Evolutionary conservation across 495 filamentous ascomycete species (phyloP).

Genomic region (Penicillium pulvis): DNA sequence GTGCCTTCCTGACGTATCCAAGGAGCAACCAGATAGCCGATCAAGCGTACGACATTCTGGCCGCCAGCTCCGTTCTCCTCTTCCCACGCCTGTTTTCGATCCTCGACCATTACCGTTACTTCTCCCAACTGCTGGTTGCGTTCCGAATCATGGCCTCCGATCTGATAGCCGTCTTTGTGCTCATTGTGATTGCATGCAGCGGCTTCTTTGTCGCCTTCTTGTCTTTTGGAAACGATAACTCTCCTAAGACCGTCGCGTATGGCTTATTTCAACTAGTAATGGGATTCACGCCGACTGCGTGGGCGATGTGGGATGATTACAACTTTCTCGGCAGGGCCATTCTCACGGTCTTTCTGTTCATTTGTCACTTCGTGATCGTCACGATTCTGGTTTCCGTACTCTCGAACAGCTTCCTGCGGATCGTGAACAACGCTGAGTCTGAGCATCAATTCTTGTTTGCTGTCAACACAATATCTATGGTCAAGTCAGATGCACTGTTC

Average conservation of each 20-base stretch:
- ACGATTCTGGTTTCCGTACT: slow-evolving; percentile 91
- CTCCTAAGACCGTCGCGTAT: slow-evolving; percentile 70
- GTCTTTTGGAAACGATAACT: slow-evolving; percentile 68
- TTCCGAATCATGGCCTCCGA: slow-evolving; percentile 92
- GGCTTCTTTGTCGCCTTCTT: slow-evolving; percentile 95
- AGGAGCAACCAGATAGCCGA: slow-evolving; percentile 64
- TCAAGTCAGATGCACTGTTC: slow-evolving; percentile 92
- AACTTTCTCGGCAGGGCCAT: slow-evolving; percentile 74
- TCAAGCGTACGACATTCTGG: slow-evolving; percentile 88
- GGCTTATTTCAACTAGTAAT: slow-evolving; percentile 89
- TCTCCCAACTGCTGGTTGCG: slow-evolving; percentile 89
- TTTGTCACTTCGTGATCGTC: slow-evolving; percentile 92
- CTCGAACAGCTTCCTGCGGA: slow-evolving; percentile 91
- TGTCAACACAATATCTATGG: slow-evolving; percentile 93
- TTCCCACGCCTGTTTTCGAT: slow-evolving; percentile 89
- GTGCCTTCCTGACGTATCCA: slow-evolving; percentile 73
- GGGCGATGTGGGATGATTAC: slow-evolving; percentile 74
- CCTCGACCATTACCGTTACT: slow-evolving; percentile 91
- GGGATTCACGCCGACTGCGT: slow-evolving; percentile 80
- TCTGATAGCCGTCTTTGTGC: slow-evolving; percentile 75
- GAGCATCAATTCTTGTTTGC: slow-evolving; percentile 95
- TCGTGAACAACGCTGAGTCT: slow-evolving; percentile 87
- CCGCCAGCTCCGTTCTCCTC: slow-evolving; percentile 83
- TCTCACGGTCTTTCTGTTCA: slow-evolving; percentile 80
- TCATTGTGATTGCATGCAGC: slow-evolving; percentile 83